Evolutionary conservation across 2,329 filamentous ascomycete genomes (phyloP).

Genomic region (Apiospora hydei): DNA sequence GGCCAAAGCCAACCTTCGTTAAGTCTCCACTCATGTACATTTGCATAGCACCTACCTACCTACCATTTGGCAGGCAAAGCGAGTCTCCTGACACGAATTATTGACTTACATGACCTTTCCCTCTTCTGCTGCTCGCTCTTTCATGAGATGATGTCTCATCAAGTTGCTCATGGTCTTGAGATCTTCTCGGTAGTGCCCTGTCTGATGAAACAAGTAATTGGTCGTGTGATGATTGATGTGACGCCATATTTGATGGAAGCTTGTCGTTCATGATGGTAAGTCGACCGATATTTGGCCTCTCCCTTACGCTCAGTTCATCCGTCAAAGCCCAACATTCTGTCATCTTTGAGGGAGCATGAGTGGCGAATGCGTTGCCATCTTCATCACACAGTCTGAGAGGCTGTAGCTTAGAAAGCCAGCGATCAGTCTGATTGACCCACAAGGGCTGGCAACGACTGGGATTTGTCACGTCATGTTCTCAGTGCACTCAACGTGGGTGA

Average conservation of each 20-base stretch:
- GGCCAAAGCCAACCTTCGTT: neutral
- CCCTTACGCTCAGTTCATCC: neutral
- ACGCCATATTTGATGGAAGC: neutral
- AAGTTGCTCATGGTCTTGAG: neutral
- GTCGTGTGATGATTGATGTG: neutral
- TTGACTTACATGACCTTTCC: slow-evolving; percentile 13
- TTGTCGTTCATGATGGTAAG: neutral
- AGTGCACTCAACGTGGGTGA: neutral
- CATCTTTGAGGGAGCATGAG: neutral
- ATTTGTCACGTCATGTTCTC: neutral
- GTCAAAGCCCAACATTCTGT: neutral
- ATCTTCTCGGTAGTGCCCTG: neutral
- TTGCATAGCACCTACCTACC: slow-evolving; percentile 8
- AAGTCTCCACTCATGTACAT: slow-evolving; percentile 19
- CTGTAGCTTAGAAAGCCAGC: neutral
- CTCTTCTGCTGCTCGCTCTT: too few relatives aligned
- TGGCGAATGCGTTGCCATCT: neutral
- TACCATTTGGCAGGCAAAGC: slow-evolving; percentile 1
- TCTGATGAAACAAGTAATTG: neutral
- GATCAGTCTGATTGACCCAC: too few relatives aligned
- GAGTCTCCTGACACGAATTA: slow-evolving; percentile 16
- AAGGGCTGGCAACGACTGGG: neutral
- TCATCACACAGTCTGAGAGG: neutral
- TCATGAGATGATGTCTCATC: neutral
- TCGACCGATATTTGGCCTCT: neutral